Evolutionary conservation across 352 stramenopile species (phyloP), one percentile per base, ranked within the genome.

Genomic region (Pythium dissotocum): DNA sequence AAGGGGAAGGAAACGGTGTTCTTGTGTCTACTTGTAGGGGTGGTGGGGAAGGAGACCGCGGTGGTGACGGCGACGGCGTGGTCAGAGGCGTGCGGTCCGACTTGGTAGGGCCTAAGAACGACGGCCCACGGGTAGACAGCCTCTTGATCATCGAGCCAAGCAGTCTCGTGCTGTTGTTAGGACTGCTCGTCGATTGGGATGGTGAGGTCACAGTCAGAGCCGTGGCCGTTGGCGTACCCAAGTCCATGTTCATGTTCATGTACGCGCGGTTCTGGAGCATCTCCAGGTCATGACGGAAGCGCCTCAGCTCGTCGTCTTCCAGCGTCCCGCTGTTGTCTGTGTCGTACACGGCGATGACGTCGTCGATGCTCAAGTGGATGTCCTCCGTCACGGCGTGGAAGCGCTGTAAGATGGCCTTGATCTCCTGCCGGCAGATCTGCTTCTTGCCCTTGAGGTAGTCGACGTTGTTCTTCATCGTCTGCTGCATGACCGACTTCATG

Each of bases 341-440:
- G 63, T 93, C 85, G 69, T 93, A 93, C 21, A 93, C 83, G 54
- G 79, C 81, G 63, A 93, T 91, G 44, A 93, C 75, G 36, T 91
- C 85, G 64, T 93, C 83, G 33, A 91, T 85, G 58, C 90, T 75
- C 4, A 93, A 71, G 33, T 90, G 78, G 28, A 93, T 90, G 35
- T 85, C 80, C 40, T 90, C 83, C 0, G 80, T 89, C 6, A 93
- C 82, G 5, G 83, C 81, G 67, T 93, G 82, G 58, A 91, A 91
- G 38, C 82, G 75, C 55, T 89, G 63, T 1, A 93, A 58, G 52
- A 91, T 91, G 12, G 76, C 83, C 40, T 91, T 74, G 46, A 93
- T 93, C 59, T 93, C 85, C 38, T 91, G 77, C 14, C 84, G 79
- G 21, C 82, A 89, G 33, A 92, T 56, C 73, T 89, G 85, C 30